A percentile compares a stretch with the other conserved stretches of the same genome.
phyloP scores from a whole-genome alignment of 768 basidiomycete species.

The Thelephora aurantiotincta region DNA sequence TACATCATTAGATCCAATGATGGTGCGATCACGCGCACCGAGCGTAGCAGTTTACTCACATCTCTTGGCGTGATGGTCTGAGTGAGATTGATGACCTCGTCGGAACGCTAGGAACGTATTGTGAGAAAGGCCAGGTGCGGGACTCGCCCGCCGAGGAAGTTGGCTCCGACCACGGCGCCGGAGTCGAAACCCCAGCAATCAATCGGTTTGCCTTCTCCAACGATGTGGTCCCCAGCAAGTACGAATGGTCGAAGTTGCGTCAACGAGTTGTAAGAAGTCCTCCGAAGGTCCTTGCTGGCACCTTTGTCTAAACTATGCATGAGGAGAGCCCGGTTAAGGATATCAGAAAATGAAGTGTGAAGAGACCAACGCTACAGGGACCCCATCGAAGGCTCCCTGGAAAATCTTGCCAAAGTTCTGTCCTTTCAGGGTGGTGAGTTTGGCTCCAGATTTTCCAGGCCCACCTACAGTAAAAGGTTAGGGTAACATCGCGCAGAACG shows the following conservation, averaged over 20 bases:
- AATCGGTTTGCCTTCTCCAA: slow-evolving; percentile 2
- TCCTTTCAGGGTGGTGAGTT: slow-evolving; percentile 1
- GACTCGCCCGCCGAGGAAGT: slow-evolving; percentile 4
- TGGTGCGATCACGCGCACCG: no score
- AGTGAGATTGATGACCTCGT: slow-evolving; percentile 7
- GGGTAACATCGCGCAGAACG: neutral
- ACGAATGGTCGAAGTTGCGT: slow-evolving; percentile 6
- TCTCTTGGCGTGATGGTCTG: slow-evolving; percentile 2
- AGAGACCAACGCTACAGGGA: slow-evolving; percentile 5
- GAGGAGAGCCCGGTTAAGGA: neutral
- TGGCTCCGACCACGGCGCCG: slow-evolving; percentile 3
- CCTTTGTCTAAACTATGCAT: neutral
- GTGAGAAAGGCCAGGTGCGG: neutral
- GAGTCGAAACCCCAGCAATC: slow-evolving; percentile 7
- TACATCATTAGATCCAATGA: no score
- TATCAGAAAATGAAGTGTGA: neutral
- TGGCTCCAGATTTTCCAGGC: slow-evolving; percentile 5
- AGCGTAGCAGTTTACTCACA: no score
- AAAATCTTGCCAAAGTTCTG: slow-evolving; percentile 1
- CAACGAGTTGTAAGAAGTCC: slow-evolving; percentile 4
- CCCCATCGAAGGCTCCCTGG: slow-evolving; percentile 7
- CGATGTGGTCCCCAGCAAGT: slow-evolving; percentile 6
- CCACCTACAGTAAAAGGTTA: slow-evolving; percentile 1
- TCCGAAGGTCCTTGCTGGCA: slow-evolving; percentile 6
- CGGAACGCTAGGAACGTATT: neutral